These are phyloP conservation scores for Coemansia reversa DNA, from an alignment of 192 early-diverging fungal genomes.

Conservation along the genomic window DNA sequence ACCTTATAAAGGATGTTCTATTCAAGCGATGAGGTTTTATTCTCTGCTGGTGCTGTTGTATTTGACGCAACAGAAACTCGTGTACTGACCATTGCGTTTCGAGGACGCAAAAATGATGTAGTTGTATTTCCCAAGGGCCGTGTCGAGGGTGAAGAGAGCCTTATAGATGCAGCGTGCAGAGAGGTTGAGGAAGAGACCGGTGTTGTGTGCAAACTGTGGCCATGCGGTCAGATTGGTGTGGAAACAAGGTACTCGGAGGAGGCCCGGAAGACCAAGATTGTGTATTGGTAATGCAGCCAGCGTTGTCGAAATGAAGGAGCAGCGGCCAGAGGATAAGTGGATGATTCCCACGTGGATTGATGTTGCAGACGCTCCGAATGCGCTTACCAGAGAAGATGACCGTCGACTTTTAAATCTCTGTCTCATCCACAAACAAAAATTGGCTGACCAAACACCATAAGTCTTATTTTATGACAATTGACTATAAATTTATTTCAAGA, in stretches of 20 bases:
- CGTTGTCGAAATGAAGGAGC: conserved; percentile 11
- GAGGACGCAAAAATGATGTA: background rate
- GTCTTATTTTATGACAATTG: background rate
- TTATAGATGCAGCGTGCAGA: conserved; percentile 24
- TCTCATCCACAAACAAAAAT: background rate
- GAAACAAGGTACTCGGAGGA: conserved; percentile 21
- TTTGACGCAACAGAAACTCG: conserved; percentile 16
- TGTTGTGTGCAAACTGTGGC: conserved; percentile 25
- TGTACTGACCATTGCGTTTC: conserved; percentile 22
- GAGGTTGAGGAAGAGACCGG: conserved; percentile 48
- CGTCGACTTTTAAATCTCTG: conserved; percentile 14
- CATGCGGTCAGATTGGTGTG: conserved; percentile 20
- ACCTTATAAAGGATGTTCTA: conserved; percentile 19
- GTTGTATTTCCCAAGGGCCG: conserved; percentile 46
- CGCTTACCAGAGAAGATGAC: conserved; percentile 26
- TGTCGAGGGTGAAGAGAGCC: conserved; percentile 26
- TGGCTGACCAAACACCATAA: background rate
- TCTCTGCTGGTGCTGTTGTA: conserved; percentile 49
- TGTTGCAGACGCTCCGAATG: conserved; percentile 1
- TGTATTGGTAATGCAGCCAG: conserved; percentile 49
- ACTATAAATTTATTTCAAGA: background rate
- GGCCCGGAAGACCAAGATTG: conserved; percentile 26
- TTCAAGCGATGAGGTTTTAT: conserved; percentile 14
- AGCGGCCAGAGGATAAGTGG: conserved; percentile 30
- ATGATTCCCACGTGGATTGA: conserved; percentile 25